Evolutionary conservation across 2,329 filamentous ascomycete species (phyloP), one percentile per base, ranked within the genome.

Genomic region (Claviceps sp.): DNA sequence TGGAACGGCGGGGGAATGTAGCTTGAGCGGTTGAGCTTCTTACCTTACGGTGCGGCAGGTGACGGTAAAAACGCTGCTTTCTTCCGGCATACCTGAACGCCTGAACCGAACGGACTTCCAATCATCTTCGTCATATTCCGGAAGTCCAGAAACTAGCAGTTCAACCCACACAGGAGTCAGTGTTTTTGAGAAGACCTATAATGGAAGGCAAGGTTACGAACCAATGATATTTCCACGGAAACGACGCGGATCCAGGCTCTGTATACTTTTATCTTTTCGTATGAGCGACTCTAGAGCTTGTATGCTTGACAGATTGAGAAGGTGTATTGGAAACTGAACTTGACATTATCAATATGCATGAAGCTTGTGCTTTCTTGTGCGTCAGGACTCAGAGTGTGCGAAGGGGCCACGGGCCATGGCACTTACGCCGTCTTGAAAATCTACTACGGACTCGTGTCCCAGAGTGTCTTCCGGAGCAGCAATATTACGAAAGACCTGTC

Each of bases 201-300:
- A 13, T 39, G 13, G 38, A 36, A 13, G 23, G 17, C 26, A 2
- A 20, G 20, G 14, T 17, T 2, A 56, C 69, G 64, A 65, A 82
- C 78, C 67, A 57, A 87, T 81, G 37, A 90, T 79, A 59, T 90
- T 89, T 39, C 85, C 77, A 23, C 85, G 76, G 66, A 87, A 89
- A 13, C 83, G 76, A 16, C 76, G 68, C 8, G 78, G 76, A 52
- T 83, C 79, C 0, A 88, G 71, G 29, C 73, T 67, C 29, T 72
- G 70, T 17, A 76, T 61, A 6, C 61, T 60, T 23, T 72, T 66
- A 48, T 74, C 73, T 56, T 73, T 74, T 1, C 74, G 71, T 7
- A 86, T 72, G 46, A 77, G 69, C 2, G 70, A 65, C 53, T 81
- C 78, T 26, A 86, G 72, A 47, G 80, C 74, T 47, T 76, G 75